Evolutionary conservation across 208 protist genomes (phyloP).

Genomic region (Leishmania braziliensis): DNA sequence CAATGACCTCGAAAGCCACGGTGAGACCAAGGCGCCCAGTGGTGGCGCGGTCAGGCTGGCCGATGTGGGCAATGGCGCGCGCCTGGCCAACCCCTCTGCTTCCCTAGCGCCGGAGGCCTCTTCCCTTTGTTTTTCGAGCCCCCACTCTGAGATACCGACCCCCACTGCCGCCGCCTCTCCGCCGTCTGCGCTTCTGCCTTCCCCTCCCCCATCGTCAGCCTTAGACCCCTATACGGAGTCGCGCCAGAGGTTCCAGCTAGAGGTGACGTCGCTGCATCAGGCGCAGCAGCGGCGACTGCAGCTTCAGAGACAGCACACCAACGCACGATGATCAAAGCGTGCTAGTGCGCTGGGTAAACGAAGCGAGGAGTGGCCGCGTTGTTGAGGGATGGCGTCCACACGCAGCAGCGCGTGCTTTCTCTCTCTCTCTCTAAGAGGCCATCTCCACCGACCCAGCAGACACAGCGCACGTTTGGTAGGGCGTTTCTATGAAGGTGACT

Average conservation of each 20-base stretch:
- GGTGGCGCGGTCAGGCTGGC: background rate
- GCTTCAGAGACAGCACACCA: background rate
- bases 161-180: background rate
- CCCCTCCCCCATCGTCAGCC: background rate
- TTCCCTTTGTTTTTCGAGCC: background rate
- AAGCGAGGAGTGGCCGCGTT: background rate
- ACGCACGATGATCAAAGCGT: background rate
- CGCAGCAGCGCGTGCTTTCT: background rate
- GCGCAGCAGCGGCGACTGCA: constrained; percentile 1
- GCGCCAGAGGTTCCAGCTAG: background rate
- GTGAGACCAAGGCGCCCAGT: background rate
- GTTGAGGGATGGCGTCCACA: background rate
- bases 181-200: background rate
- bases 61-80: background rate
- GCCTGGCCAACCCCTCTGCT: background rate
- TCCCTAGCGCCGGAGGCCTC: background rate
- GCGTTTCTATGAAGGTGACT: background rate
- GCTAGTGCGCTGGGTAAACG: background rate
- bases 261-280: background rate
- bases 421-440: background rate
- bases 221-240: background rate
- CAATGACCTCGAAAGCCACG: background rate
- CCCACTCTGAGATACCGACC: background rate
- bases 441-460: background rate
- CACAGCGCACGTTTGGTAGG: background rate